A percentile compares a stretch with the other conserved stretches of the same genome.
Evolutionary conservation across 2,329 filamentous ascomycete species (phyloP).

Genomic region (Pestalotiopsis fici): DNA sequence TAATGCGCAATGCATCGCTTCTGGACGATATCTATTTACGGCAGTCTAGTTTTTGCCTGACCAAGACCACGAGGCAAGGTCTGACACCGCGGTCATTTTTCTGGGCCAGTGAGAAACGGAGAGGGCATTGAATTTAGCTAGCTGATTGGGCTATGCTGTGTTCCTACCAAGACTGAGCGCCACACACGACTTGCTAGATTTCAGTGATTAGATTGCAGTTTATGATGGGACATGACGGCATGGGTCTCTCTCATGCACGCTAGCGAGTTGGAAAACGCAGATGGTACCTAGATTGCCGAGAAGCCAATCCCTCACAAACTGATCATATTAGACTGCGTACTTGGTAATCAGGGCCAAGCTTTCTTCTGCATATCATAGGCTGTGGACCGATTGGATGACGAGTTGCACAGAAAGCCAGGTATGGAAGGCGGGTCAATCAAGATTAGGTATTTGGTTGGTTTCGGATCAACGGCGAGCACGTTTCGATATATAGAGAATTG

Average conservation of each 20-base stretch:
- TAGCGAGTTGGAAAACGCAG: background rate
- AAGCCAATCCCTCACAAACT: background rate
- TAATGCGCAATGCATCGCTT: background rate
- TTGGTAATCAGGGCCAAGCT: background rate
- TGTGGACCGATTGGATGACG: background rate
- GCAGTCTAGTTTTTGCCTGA: background rate
- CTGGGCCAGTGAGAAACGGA: background rate
- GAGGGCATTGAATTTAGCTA: background rate
- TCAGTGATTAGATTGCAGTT: background rate
- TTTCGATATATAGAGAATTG: background rate
- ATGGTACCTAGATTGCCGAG: background rate
- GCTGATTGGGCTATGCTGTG: background rate
- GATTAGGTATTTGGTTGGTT: background rate
- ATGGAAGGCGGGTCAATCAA: slow-evolving; percentile 1
- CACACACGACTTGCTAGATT: background rate
- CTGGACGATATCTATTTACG: background rate
- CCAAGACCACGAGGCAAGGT: background rate
- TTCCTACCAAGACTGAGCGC: background rate
- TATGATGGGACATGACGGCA: background rate
- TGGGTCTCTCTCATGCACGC: background rate
- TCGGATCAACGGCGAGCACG: background rate
- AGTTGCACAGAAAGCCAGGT: background rate
- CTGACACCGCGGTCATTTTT: background rate
- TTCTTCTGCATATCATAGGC: background rate
- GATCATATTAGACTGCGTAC: background rate